Base-by-base conservation (phyloP, 306 rosid species). In the Prunus salicina region DNA sequence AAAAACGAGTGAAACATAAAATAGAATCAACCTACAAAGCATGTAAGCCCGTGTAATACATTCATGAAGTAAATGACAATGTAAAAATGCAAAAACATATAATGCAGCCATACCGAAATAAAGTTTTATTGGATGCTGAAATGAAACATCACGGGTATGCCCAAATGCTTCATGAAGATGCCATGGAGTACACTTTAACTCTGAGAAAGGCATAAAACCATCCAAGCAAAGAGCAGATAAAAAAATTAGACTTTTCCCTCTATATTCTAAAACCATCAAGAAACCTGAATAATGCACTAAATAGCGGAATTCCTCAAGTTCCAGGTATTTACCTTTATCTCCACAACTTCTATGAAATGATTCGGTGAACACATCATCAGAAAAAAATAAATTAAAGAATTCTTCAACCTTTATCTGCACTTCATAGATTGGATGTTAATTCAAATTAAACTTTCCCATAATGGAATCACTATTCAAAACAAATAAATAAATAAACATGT, bases 81-180 rank as follows among this genome's bases (percentile, higher is more conserved):
- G 56, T 66, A 50, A 5, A 74, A 38, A 75, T 63, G 74, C 66
- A 66, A 64, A 20, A 69, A 53, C 14, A 15, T 47, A 66, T 69
- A 63, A 64, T 34, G 74, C 38, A 64, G 68, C 46, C 87, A 53
- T 92, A 95, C 99, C 99, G 82, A 92, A 91, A 81, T 95, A 95
- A 51, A 95, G 16, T 89, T 95, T 95, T 74, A 95, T 95, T 28
- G 99, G 99, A 86, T 92, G 98, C 76, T 88, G 96, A 89, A 91
- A 95, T 71, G 96, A 87, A 64, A 91, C 74, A 76, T 89, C 93
- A 28, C 99, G 99, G 64, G 88, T 77, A 86, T 87, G 84, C 78
- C 97, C 97, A 86, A 80, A 87, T 38, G 82, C 85, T 62, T 87
- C 96, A 74, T 87, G 89, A 80, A 87, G 87, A 30, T 67, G 76